phyloP scores from a whole-genome alignment of 2,329 filamentous ascomycete genomes.

The Phaeosphaeriaceae sp. region DNA sequence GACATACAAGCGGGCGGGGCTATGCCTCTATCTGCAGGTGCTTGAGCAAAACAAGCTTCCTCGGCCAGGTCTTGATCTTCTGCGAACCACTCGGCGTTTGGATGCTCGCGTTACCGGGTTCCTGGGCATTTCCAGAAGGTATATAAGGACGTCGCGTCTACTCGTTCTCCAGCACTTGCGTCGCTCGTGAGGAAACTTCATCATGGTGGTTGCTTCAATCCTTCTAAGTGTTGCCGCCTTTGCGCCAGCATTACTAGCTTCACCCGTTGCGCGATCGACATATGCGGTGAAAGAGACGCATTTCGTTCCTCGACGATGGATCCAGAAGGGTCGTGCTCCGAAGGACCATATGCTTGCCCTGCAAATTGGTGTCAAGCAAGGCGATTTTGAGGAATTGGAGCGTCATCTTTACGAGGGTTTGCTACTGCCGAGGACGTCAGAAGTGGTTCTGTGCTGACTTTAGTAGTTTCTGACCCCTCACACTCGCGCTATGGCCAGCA shows the following conservation, averaged over 20 bases:
- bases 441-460: background rate
- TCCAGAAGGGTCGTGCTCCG: constrained; percentile 52
- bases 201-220: constrained; percentile 3
- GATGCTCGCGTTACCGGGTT: background rate
- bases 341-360: constrained; percentile 57
- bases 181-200: background rate
- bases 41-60: constrained; percentile 2
- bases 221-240: constrained; percentile 5
- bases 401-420: constrained; percentile 57
- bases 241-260: constrained; percentile 30
- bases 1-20: background rate
- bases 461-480: constrained; percentile 58
- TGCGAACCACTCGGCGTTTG: background rate
- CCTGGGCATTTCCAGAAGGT: background rate
- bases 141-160: background rate
- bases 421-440: background rate
- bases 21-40: constrained; percentile 3
- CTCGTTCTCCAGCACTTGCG: background rate
- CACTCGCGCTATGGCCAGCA: constrained; percentile 61
- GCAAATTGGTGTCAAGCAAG: constrained; percentile 63
- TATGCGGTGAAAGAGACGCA: constrained; percentile 62
- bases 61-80: constrained; percentile 1
- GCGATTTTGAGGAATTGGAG: constrained; percentile 60
- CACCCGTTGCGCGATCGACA: constrained; percentile 34
- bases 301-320: constrained; percentile 58